Base-by-base conservation (phyloP, 169 alveolate genomes). In the Toxoplasma gondii region DNA sequence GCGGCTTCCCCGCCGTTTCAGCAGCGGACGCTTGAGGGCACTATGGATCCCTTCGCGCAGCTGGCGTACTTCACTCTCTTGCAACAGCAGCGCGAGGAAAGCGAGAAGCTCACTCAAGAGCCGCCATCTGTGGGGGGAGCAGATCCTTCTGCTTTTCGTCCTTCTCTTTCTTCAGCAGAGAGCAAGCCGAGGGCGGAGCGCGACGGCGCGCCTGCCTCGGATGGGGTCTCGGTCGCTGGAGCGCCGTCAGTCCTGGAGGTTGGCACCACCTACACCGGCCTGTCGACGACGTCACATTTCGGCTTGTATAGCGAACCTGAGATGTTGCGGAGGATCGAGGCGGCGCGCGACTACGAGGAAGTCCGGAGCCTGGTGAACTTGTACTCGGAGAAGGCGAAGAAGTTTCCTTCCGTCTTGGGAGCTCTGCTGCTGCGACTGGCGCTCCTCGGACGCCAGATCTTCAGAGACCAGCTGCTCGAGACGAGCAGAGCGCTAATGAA, bases 41-140 rank as follows among this genome's bases (percentile, higher is more conserved):
- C 44, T 12, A 27, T 54, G 38, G 92, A 88, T 41, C 82, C 84
- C 31, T 88, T 88, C 19, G 54, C 81, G 2, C 81, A 88, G 84
- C 83, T 88, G 58, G 92, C 92, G 58, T 88, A 88, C 92, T 88
- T 88, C 84, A 88, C 92, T 7, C 58, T 88, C 54, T 84, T 88
- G 69, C 49, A 88, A 84, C 92, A 86, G 91, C 49, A 86, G 45
- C 74, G 19, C 49, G 54, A 24, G 45, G 70, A 86, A 36, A 24
- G 16, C 45, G 45, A 19, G 12, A 49, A 49, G 58, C 12, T 49
- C 12, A 12, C 58, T 12, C 87, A 78, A 22, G 31, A 34, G n/a
- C n/a, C n/a, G n/a, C n/a, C n/a, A n/a, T n/a, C n/a, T n/a, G 17
- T 27, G n/a, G 17, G 84, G 41, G 17, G 84, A n/a, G n/a, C n/a